These are phyloP conservation scores for Pyricularia grisea DNA, from an alignment of 2,329 filamentous ascomycete genomes.

Conservation along the genomic window DNA sequence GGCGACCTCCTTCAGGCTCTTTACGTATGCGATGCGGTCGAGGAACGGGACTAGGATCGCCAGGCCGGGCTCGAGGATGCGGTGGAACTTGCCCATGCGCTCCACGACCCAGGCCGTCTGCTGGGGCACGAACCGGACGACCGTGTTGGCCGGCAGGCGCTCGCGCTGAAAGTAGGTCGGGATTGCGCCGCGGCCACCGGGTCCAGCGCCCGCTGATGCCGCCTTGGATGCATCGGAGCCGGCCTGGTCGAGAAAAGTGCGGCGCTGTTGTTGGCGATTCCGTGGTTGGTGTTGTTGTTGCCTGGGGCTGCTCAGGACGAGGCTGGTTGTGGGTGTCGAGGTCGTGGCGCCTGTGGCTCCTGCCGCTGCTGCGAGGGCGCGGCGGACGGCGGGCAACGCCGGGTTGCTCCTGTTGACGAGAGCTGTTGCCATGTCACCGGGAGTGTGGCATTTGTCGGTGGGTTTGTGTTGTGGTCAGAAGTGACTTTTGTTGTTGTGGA, in stretches of 20 bases:
- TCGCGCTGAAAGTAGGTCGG: conserved; percentile 73
- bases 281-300: not conserved
- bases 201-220: not conserved
- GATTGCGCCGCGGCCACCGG: conserved; percentile 25
- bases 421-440: conserved; percentile 3
- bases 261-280: conserved; percentile 7
- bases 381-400: not conserved
- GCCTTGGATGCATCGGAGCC: conserved; percentile 20
- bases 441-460: conserved; percentile 2
- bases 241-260: conserved; percentile 11
- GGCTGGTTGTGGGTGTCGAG: not conserved
- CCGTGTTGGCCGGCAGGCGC: conserved; percentile 79
- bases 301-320: not conserved
- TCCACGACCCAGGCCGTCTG: conserved; percentile 99
- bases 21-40: conserved; percentile 95
- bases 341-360: not conserved
- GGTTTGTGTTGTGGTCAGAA: not conserved
- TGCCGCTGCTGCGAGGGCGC: not conserved
- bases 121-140: conserved; percentile 96
- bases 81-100: conserved; percentile 96
- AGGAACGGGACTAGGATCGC: conserved; percentile 83
- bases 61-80: conserved; percentile 85
- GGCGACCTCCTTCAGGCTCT: conserved; percentile 90
- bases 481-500: conserved; percentile 1
- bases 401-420: not conserved